Base-by-base conservation (phyloP, 2,329 filamentous ascomycete species). In the Aspergillus sp. region DNA sequence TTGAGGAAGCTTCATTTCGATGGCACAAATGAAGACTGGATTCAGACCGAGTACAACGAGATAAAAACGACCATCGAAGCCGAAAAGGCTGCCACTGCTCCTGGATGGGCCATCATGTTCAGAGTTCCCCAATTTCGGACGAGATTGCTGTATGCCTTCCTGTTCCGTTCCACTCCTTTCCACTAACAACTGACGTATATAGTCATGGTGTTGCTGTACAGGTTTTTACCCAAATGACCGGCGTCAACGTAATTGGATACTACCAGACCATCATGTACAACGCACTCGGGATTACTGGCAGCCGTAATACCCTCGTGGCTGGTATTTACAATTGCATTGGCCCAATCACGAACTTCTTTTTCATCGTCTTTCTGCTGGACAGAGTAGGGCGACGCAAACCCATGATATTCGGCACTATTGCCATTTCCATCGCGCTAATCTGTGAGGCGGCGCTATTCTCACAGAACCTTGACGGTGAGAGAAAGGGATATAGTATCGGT, bases 321-420 rank as follows among this genome's bases (percentile, higher is more conserved):
- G 78, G 78, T 8, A 76, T 83, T 48, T 83, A 82, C 65, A 82
- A 81, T 54, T 73, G 77, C 44, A 69, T 80, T 34, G 79, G 80
- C 0, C 78, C 61, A 2, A 28, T 64, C 5, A 46, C 60, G 7
- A 64, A 63, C 44, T 44, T 65, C 1, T 43, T 65, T 36, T 80
- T 85, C 60, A 83, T 81, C 52, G 59, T 72, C 34, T 77, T 79
- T 58, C 50, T 80, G 29, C 71, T 79, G 34, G 77, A 81, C 52
- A 68, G 72, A 12, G 73, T 80, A 0, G 74, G 74, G 7, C 69
- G 76, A 5, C 70, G 70, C 36, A 73, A 69, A 51, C 78, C 77
- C 1, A 67, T 81, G 27, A 62, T 82, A 5, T 72, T 76, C 47
- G 77, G 77, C 11, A 74, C 75, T 0, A 55, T 74, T 7, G 74